Evolutionary conservation across 163 green algal species (phyloP).

Genomic region (Scenedesmus sp.): DNA sequence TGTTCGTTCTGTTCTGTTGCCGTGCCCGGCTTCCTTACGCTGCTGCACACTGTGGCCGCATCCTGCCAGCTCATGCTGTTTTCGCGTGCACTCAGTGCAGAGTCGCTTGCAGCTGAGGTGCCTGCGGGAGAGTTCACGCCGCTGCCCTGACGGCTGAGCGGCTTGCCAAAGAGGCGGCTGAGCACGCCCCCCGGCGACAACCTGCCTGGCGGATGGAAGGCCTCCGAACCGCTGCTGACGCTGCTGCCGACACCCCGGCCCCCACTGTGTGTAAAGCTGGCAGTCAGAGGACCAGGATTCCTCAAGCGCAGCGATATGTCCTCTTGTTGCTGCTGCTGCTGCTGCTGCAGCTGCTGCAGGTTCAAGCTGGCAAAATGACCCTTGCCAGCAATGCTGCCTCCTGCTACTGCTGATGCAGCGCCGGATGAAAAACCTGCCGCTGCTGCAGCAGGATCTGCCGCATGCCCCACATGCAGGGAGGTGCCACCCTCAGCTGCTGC

Average conservation of each 20-base stretch:
- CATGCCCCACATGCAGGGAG: background rate
- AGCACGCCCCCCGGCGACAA: background rate
- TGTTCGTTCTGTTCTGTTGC: background rate
- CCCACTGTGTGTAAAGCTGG: background rate
- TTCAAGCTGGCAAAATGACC: background rate
- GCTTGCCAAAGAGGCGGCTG: background rate
- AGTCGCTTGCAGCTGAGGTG: background rate
- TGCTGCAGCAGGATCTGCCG: background rate
- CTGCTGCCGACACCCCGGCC: background rate
- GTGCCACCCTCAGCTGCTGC: background rate
- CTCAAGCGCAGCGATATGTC: background rate
- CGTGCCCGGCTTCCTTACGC: background rate
- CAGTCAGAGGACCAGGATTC: background rate
- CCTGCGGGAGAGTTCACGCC: background rate
- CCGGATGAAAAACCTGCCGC: background rate
- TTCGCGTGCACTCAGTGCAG: background rate
- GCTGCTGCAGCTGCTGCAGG: background rate
- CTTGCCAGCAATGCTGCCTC: background rate
- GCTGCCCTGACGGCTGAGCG: background rate
- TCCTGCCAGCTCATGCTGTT: background rate
- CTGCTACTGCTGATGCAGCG: background rate
- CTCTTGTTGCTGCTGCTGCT: background rate
- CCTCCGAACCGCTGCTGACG: background rate
- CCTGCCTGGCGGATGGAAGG: background rate
- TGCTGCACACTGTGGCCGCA: background rate